phyloP scores from a whole-genome alignment of 140 eudicot genomes.

The Senecio squalidus region DNA sequence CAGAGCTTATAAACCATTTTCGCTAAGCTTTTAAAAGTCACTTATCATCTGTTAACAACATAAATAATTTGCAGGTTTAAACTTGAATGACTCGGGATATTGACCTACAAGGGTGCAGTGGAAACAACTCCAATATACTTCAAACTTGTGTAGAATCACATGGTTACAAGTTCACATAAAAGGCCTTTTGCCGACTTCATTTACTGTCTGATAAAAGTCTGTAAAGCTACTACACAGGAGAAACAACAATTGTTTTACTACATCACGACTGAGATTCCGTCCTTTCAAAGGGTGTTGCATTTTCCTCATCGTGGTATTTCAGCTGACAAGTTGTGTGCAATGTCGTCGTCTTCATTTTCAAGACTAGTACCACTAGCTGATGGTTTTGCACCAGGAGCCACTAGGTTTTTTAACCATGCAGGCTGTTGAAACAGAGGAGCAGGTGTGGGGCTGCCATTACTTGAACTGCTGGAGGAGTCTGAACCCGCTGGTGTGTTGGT shows the following conservation, averaged over 20 bases:
- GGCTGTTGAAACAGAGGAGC: conserved; percentile 44
- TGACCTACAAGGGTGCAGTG: background rate
- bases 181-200: background rate
- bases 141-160: conserved; percentile 6
- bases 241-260: conserved; percentile 17
- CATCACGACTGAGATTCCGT: too few relatives aligned
- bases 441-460: conserved; percentile 33
- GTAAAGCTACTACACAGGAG: conserved; percentile 7
- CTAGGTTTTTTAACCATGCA: conserved; percentile 63
- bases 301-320: conserved; percentile 24
- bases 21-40: too few relatives aligned
- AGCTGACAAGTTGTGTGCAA: conserved; percentile 20
- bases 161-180: background rate
- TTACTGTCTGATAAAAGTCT: background rate
- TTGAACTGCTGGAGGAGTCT: conserved; percentile 35
- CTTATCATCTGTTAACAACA: background rate
- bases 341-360: conserved; percentile 28
- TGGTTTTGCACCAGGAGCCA: conserved; percentile 64
- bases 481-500: conserved; percentile 22
- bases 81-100: too few relatives aligned
- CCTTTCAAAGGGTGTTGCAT: background rate
- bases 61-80: too few relatives aligned
- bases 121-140: conserved; percentile 3
- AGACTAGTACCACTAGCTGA: conserved; percentile 46
- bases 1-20: too few relatives aligned